Evolutionary conservation across 78 protist genomes (phyloP).

Genomic region (Dictyostelium citrinum): DNA sequence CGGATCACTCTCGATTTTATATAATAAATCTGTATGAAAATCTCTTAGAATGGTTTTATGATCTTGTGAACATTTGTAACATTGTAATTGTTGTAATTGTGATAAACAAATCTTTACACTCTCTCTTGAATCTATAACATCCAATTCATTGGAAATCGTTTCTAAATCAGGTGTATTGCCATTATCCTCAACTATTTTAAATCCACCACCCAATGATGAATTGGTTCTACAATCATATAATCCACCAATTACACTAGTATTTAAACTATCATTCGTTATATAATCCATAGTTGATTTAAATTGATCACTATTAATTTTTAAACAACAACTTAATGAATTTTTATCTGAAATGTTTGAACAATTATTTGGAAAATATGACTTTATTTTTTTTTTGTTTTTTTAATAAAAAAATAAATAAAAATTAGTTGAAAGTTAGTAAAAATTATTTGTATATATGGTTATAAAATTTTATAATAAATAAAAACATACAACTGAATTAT

Average conservation of each 20-base stretch:
- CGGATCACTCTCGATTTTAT: background rate
- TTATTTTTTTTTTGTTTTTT: background rate
- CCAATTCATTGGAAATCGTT: background rate
- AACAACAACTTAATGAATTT: background rate
- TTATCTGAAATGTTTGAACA: background rate
- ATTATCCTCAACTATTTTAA: background rate
- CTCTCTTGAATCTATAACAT: slow-evolving; percentile 27
- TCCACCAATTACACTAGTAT: background rate
- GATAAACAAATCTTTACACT: slow-evolving; percentile 20
- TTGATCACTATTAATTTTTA: background rate
- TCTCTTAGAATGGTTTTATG: slow-evolving; percentile 8
- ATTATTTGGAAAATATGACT: background rate
- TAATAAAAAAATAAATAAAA: too few relatives aligned
- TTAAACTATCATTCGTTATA: background rate
- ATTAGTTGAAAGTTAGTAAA: too few relatives aligned
- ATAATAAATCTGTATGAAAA: background rate
- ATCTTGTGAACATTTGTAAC: slow-evolving; percentile 34
- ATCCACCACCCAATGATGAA: background rate
- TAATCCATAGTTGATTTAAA: background rate
- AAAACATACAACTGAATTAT: background rate
- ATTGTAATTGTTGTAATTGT: slow-evolving; percentile 23
- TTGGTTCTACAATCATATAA: background rate
- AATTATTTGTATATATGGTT: too few relatives aligned
- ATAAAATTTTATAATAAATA: too few relatives aligned
- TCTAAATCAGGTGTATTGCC: slow-evolving; percentile 17